Percentiles rank a stretch among this genome's conserved stretches.
Evolutionary conservation across 2,329 filamentous ascomycete genomes (phyloP).

Genomic region (Talaromyces sp.): DNA sequence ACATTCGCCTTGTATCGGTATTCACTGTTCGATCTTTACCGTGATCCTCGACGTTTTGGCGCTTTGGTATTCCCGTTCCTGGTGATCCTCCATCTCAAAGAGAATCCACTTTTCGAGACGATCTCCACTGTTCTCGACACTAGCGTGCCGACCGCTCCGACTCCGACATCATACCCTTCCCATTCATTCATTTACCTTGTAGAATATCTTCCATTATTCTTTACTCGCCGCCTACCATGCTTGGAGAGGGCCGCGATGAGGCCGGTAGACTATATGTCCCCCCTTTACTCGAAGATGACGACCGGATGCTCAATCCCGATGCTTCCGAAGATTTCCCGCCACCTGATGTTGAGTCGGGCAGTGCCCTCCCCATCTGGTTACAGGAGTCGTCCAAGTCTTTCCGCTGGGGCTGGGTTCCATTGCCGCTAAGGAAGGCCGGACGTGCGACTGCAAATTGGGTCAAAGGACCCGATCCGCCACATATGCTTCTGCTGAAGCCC

Average conservation of each 20-base stretch:
- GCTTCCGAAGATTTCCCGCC: slow-evolving; percentile 35
- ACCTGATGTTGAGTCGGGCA: slow-evolving; percentile 33
- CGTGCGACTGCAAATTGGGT: slow-evolving; percentile 49
- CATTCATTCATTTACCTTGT: slow-evolving; percentile 12
- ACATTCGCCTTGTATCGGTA: neutral
- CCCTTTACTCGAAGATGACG: slow-evolving; percentile 39
- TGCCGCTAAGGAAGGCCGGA: slow-evolving; percentile 48
- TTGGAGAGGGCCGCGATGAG: slow-evolving; percentile 35
- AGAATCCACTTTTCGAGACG: slow-evolving; percentile 18
- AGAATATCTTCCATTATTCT: neutral
- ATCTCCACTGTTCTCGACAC: slow-evolving; percentile 19
- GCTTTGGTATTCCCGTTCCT: slow-evolving; percentile 6
- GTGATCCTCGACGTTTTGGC: neutral
- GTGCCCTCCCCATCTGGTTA: slow-evolving; percentile 49
- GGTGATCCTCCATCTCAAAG: slow-evolving; percentile 16
- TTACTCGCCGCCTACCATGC: slow-evolving; percentile 22
- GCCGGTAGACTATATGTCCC: slow-evolving; percentile 37
- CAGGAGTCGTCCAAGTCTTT: slow-evolving; percentile 51
- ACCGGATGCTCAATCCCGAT: slow-evolving; percentile 36
- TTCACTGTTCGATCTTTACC: neutral
- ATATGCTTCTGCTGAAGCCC: slow-evolving; percentile 49
- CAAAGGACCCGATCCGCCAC: slow-evolving; percentile 52
- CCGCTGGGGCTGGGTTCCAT: slow-evolving; percentile 52
- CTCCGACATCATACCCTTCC: slow-evolving; percentile 20
- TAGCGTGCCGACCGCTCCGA: slow-evolving; percentile 23